Evolutionary conservation across 2,329 filamentous ascomycete species (phyloP).

Genomic region (Sporothrix phasma): DNA sequence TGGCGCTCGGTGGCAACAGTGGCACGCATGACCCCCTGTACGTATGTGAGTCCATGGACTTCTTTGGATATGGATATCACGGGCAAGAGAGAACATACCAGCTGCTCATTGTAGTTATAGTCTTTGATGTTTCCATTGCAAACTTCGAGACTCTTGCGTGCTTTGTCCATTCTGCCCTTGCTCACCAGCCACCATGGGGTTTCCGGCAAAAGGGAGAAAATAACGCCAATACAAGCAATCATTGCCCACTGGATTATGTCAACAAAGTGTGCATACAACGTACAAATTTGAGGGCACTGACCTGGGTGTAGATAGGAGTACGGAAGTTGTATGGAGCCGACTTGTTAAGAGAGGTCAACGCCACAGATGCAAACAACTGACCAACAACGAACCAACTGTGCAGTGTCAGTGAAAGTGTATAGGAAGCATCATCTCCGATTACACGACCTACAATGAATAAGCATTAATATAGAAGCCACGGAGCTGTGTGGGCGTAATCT

Average conservation of each 20-base stretch:
- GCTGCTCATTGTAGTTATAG: slow-evolving; percentile 27
- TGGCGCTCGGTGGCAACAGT: slow-evolving; percentile 27
- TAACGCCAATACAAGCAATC: slow-evolving; percentile 29
- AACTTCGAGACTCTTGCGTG: slow-evolving; percentile 23
- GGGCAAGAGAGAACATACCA: slow-evolving; percentile 19
- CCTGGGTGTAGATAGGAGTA: slow-evolving; percentile 31
- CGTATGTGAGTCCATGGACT: too few relatives aligned
- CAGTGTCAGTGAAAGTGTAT: neutral
- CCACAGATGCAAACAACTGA: slow-evolving; percentile 33
- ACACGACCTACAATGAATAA: slow-evolving; percentile 26
- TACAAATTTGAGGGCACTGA: neutral
- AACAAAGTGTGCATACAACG: too few relatives aligned
- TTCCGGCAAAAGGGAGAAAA: slow-evolving; percentile 30
- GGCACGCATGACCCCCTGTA: slow-evolving; percentile 27
- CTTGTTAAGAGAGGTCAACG: slow-evolving; percentile 28
- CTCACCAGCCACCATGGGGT: slow-evolving; percentile 31
- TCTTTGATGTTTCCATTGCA: slow-evolving; percentile 25
- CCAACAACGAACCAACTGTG: slow-evolving; percentile 33
- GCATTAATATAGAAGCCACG: slow-evolving; percentile 31
- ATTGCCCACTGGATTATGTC: slow-evolving; percentile 29
- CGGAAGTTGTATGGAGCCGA: slow-evolving; percentile 27
- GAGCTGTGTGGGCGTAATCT: slow-evolving; percentile 31
- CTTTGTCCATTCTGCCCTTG: slow-evolving; percentile 26
- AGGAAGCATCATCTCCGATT: too few relatives aligned
- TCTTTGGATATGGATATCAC: too few relatives aligned